These are phyloP conservation scores for Naumovozyma dairenensis DNA, from an alignment of 805 yeast species.

Conservation along the genomic window DNA sequence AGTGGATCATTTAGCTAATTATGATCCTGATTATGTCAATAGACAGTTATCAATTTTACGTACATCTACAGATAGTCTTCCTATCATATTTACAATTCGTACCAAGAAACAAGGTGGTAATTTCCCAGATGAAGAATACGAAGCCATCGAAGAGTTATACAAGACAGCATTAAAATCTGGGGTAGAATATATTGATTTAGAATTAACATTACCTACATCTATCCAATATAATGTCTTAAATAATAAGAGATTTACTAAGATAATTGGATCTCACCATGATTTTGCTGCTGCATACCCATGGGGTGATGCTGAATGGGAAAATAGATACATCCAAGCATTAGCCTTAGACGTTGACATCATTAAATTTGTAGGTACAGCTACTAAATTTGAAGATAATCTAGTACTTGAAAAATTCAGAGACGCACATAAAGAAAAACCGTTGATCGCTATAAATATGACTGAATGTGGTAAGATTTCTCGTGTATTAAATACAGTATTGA, in stretches of 20 bases:
- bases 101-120: conserved; percentile 74
- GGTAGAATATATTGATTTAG: conserved; percentile 72
- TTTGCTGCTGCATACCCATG: conserved; percentile 52
- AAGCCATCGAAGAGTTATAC: conserved; percentile 41
- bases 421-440: conserved; percentile 43
- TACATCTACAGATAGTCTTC: conserved; percentile 47
- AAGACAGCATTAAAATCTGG: conserved; percentile 64
- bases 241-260: conserved; percentile 49
- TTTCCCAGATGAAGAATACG: conserved; percentile 52
- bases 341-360: conserved; percentile 60
- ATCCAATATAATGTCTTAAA: conserved; percentile 43
- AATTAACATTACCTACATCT: conserved; percentile 54
- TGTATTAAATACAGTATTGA: conserved; percentile 61
- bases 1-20: conserved; percentile 55
- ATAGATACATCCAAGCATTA: conserved; percentile 57
- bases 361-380: conserved; percentile 77
- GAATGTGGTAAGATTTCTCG: conserved; percentile 67
- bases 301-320: conserved; percentile 66
- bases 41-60: conserved; percentile 67
- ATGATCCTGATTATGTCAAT: conserved; percentile 48
- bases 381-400: conserved; percentile 54
- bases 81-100: conserved; percentile 74
- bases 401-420: conserved; percentile 59
- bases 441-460: conserved; percentile 81
- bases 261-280: conserved; percentile 82